Evolutionary conservation across 2,329 filamentous ascomycete genomes (phyloP).

Genomic region (Apiospora saccharicola): DNA sequence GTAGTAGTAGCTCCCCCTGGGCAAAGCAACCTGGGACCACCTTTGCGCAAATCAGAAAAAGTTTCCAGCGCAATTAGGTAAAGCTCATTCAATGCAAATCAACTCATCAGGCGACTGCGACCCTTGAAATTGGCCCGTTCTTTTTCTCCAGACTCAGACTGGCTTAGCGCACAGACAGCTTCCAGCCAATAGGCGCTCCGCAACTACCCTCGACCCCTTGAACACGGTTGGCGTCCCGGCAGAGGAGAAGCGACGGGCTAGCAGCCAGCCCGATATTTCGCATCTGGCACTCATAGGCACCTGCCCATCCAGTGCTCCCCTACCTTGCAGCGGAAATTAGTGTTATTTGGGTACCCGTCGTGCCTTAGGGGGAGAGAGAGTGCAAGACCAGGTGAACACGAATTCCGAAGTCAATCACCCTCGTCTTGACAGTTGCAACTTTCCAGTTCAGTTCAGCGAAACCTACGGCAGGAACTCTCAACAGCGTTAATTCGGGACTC

Average conservation of each 20-base stretch:
- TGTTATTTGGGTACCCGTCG: slow-evolving; percentile 17
- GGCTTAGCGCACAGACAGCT: slow-evolving; percentile 18
- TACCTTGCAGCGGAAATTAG: slow-evolving; percentile 23
- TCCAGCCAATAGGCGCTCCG: background rate
- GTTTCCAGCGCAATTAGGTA: slow-evolving; percentile 19
- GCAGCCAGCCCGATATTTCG: slow-evolving; percentile 21
- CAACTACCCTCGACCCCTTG: slow-evolving; percentile 8
- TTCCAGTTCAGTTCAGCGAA: slow-evolving; percentile 17
- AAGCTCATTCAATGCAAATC: slow-evolving; percentile 20
- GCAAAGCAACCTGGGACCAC: slow-evolving; percentile 5
- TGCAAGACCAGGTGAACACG: slow-evolving; percentile 14
- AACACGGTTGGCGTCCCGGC: slow-evolving; percentile 23
- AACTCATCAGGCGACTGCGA: slow-evolving; percentile 20
- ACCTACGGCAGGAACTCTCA: slow-evolving; percentile 20
- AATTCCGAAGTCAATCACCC: slow-evolving; percentile 20
- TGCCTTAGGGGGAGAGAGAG: background rate
- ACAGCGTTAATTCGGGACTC: slow-evolving; percentile 13
- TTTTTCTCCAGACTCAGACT: slow-evolving; percentile 30
- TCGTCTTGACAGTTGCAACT: slow-evolving; percentile 16
- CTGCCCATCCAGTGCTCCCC: slow-evolving; percentile 11
- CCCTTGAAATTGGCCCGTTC: slow-evolving; percentile 20
- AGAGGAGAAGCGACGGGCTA: slow-evolving; percentile 19
- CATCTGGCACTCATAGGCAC: slow-evolving; percentile 4
- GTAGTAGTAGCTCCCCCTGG: background rate
- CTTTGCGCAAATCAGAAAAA: slow-evolving; percentile 10